Conservation (phyloP, 169 alveolate genomes). For the Plasmodium blacklocki region DNA sequence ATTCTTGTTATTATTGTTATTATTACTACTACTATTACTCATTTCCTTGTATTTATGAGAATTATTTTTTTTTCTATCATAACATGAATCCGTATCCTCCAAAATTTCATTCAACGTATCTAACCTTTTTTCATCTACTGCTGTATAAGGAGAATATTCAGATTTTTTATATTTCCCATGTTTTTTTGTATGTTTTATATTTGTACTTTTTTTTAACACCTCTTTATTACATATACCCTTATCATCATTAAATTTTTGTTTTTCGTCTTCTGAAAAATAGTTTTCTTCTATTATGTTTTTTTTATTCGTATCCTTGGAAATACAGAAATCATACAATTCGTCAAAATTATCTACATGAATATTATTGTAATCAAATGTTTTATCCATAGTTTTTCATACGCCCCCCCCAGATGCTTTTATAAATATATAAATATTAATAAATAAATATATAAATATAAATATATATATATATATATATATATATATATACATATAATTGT, state of each 20-base stretch:
- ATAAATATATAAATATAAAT: too few species aligned
- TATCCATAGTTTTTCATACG: constrained; percentile 23
- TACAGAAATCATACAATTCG: constrained; percentile 34
- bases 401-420: too few species aligned
- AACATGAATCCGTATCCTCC: neutral
- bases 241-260: constrained; percentile 1
- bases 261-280: neutral
- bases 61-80: neutral
- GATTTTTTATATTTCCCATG: neutral
- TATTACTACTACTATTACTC: neutral
- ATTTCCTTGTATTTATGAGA: neutral
- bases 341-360: constrained; percentile 38
- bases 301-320: constrained; percentile 7
- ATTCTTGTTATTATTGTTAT: neutral
- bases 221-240: constrained; percentile 6
- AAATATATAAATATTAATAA: too few species aligned
- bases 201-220: neutral
- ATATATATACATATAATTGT: too few species aligned
- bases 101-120: neutral
- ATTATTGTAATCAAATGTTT: constrained; percentile 28
- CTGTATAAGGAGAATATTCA: neutral
- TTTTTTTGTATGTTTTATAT: neutral
- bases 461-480: too few species aligned
- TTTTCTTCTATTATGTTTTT: constrained; percentile 21
- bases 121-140: neutral